These are phyloP conservation scores for Lathyrus oleraceus DNA, from an alignment of 306 rosid genomes.

Conservation along the genomic window DNA sequence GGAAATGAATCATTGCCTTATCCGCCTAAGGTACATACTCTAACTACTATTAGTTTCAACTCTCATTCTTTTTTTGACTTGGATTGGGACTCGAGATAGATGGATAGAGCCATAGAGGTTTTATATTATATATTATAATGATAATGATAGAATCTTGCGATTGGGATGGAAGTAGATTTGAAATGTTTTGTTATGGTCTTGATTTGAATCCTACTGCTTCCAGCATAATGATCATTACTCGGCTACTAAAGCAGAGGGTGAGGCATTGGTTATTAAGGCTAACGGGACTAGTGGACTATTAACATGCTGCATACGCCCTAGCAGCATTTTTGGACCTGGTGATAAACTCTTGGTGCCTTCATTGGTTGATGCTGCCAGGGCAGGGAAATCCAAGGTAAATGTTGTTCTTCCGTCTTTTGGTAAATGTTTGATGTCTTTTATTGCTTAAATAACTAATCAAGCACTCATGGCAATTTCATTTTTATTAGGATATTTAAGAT, in stretches of 20 bases:
- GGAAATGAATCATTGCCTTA: slow-evolving; percentile 82
- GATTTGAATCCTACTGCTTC: slow-evolving; percentile 36
- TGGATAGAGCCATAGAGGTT: background rate
- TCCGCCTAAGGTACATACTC: slow-evolving; percentile 61
- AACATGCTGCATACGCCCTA: slow-evolving; percentile 94
- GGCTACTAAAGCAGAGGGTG: slow-evolving; percentile 91
- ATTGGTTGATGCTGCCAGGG: slow-evolving; percentile 72
- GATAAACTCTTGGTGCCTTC: slow-evolving; percentile 84
- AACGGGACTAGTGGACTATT: slow-evolving; percentile 78
- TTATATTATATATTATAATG: too few species aligned
- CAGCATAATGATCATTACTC: slow-evolving; percentile 94
- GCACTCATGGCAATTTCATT: slow-evolving; percentile 5
- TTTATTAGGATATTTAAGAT: slow-evolving; percentile 1
- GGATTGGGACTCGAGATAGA: background rate
- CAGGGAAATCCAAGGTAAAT: slow-evolving; percentile 87
- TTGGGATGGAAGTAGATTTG: background rate
- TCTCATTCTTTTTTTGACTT: background rate
- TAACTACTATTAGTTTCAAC: background rate
- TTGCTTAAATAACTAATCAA: background rate
- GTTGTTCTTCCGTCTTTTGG: slow-evolving; percentile 20
- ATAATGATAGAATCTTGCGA: background rate
- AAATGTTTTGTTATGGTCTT: slow-evolving; percentile 21
- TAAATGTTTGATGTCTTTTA: slow-evolving; percentile 10
- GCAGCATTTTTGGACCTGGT: slow-evolving; percentile 96
- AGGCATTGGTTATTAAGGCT: slow-evolving; percentile 72